A percentile compares a stretch with the other conserved stretches of the same genome.
Conservation (phyloP, 805 yeast species). For the Metschnikowia dekortorum region DNA sequence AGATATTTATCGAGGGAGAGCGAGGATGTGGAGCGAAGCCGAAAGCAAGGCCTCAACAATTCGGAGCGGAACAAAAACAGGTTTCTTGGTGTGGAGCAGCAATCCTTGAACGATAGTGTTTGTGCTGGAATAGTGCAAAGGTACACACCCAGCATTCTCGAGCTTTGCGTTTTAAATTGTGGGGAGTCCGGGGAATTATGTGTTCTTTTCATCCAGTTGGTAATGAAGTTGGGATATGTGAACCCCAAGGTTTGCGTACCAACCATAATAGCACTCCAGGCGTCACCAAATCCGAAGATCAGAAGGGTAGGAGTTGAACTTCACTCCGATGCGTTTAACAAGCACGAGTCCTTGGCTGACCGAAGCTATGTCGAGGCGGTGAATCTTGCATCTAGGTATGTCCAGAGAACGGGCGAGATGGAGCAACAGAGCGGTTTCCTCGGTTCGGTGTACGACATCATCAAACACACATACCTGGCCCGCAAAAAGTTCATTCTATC, state of each 20-base stretch:
- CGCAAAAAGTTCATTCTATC: slow-evolving; percentile 39
- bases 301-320: slow-evolving; percentile 47
- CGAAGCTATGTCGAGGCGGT: slow-evolving; percentile 62
- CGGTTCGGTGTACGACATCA: slow-evolving; percentile 37
- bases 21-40: slow-evolving; percentile 46
- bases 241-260: slow-evolving; percentile 70
- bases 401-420: slow-evolving; percentile 18
- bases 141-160: slow-evolving; percentile 47
- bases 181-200: slow-evolving; percentile 47
- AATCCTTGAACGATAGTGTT: slow-evolving; percentile 50
- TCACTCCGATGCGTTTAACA: slow-evolving; percentile 54
- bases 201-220: slow-evolving; percentile 49
- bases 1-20: slow-evolving; percentile 53
- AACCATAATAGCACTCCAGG: slow-evolving; percentile 64
- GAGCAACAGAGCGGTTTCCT: slow-evolving; percentile 32
- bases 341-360: slow-evolving; percentile 69
- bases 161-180: slow-evolving; percentile 45
- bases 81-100: slow-evolving; percentile 49
- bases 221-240: slow-evolving; percentile 63
- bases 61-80: slow-evolving; percentile 32
- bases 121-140: slow-evolving; percentile 70
- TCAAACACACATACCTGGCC: slow-evolving; percentile 35
- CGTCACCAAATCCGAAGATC: slow-evolving; percentile 44
- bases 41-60: slow-evolving; percentile 24
- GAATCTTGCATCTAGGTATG: slow-evolving; percentile 47